These are phyloP conservation scores for Hamigera avellanea DNA, from an alignment of 495 filamentous ascomycete genomes.

Conservation along the genomic window DNA sequence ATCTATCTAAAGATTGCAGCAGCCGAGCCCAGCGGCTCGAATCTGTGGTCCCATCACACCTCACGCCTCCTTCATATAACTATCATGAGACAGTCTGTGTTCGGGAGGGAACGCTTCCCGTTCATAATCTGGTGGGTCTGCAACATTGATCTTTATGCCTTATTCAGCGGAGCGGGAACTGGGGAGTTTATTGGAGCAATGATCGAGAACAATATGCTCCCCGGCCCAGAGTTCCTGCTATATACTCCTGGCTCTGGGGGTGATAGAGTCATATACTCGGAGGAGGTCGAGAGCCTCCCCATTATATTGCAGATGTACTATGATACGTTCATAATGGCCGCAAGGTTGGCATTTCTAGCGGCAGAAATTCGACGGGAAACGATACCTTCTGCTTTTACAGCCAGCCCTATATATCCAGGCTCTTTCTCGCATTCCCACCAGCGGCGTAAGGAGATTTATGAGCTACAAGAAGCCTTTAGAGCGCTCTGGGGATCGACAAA, in stretches of 20 bases:
- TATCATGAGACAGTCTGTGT: conserved; percentile 30
- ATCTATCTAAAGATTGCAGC: conserved; percentile 31
- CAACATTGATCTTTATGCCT: conserved; percentile 43
- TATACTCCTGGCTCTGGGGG: conserved; percentile 16
- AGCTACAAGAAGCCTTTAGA: conserved; percentile 26
- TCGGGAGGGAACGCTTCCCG: conserved; percentile 35
- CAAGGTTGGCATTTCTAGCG: conserved; percentile 30
- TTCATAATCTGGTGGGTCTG: conserved; percentile 46
- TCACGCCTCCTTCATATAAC: conserved; percentile 42
- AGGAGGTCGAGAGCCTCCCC: conserved; percentile 26
- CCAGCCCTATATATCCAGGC: background rate
- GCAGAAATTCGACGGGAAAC: conserved; percentile 22
- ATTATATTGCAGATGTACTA: conserved; percentile 33
- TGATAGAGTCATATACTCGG: conserved; percentile 21
- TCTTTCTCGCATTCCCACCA: conserved; percentile 8
- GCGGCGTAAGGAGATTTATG: conserved; percentile 13
- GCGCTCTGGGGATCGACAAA: conserved; percentile 31
- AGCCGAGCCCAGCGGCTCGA: conserved; percentile 31
- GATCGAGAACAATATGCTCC: conserved; percentile 38
- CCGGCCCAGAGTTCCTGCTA: conserved; percentile 22
- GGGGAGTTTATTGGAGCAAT: conserved; percentile 40
- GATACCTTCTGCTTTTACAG: background rate
- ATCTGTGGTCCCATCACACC: conserved; percentile 45
- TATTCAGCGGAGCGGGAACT: conserved; percentile 40
- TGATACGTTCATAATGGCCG: conserved; percentile 29